phyloP scores from a whole-genome alignment of 2,329 filamentous ascomycete genomes.

The Trichoderma aggressivum region DNA sequence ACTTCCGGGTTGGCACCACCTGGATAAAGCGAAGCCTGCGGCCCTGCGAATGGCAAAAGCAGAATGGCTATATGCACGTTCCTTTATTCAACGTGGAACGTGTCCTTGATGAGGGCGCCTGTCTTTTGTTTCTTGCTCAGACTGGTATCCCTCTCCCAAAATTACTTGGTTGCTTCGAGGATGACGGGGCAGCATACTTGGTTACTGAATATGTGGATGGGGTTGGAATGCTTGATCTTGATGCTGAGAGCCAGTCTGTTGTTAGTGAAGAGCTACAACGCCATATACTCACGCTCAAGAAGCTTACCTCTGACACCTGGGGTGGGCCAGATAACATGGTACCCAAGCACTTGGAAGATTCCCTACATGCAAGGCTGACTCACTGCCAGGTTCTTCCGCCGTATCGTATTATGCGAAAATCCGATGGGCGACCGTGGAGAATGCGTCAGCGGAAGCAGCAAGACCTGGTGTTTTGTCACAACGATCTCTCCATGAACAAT shows the following conservation, averaged over 20 bases:
- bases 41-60: not conserved
- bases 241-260: not conserved
- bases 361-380: not conserved
- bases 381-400: not conserved
- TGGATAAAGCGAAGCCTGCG: not conserved
- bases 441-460: not conserved
- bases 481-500: not conserved
- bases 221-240: not conserved
- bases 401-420: not conserved
- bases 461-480: not conserved
- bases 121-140: not conserved
- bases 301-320: not conserved
- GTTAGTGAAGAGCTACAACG: not conserved
- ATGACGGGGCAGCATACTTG: not conserved
- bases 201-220: not conserved
- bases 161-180: not conserved
- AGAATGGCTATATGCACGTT: not conserved
- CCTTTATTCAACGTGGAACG: not conserved
- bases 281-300: too few relatives aligned
- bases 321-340: not conserved
- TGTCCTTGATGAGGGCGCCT: not conserved
- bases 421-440: not conserved
- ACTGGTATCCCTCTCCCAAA: not conserved
- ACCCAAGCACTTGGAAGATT: not conserved
- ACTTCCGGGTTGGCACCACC: not conserved